Conservation (phyloP, 352 stramenopile species). For the Phytophthora hybrid region DNA sequence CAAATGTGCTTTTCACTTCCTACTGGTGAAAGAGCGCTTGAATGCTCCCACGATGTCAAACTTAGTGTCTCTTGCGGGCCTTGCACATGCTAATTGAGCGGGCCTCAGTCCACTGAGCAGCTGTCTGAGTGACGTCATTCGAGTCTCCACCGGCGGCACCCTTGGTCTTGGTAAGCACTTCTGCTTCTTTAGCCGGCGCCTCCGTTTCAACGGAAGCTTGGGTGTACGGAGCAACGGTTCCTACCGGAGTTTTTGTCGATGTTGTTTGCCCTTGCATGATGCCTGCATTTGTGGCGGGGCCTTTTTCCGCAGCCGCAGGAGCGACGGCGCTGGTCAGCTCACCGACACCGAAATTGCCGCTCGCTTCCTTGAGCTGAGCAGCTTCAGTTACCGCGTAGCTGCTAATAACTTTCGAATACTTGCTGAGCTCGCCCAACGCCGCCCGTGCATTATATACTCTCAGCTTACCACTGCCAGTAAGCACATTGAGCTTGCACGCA, state of each 20-base stretch:
- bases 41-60: not conserved
- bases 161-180: not conserved
- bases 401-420: conserved; percentile 18
- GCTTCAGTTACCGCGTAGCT: conserved; percentile 9
- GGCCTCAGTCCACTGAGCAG: not conserved
- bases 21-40: not conserved
- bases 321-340: not conserved
- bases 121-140: conserved; percentile 2
- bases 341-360: conserved; percentile 27
- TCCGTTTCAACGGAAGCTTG: not conserved
- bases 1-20: not conserved
- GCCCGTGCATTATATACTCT: conserved; percentile 3
- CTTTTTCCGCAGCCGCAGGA: not conserved
- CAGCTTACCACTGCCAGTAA: conserved; percentile 20
- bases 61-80: conserved; percentile 11
- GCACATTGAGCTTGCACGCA: conserved; percentile 33
- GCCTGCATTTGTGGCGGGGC: not conserved
- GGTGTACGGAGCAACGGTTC: conserved; percentile 4
- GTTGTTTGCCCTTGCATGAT: not conserved
- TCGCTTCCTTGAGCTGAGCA: conserved; percentile 9
- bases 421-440: conserved; percentile 7
- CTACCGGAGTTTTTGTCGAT: not conserved
- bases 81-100: conserved; percentile 3
- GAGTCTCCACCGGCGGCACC: not conserved
- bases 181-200: not conserved